Conservation (phyloP, 2,329 filamentous ascomycete species). For the Zelopaecilomyces penicillatus region DNA sequence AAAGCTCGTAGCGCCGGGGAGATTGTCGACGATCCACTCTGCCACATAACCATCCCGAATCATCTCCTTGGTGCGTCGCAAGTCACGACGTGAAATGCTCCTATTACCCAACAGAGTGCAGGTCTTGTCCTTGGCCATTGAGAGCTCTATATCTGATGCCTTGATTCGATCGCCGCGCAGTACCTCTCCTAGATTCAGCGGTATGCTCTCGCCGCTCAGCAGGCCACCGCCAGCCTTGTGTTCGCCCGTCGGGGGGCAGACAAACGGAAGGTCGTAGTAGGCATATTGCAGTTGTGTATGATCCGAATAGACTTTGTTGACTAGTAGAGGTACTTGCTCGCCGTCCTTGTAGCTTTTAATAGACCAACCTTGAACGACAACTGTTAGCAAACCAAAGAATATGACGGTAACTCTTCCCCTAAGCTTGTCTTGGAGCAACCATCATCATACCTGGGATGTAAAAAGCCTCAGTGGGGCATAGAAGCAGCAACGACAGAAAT, state of each 20-base stretch:
- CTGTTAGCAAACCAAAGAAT: slow-evolving; percentile 5
- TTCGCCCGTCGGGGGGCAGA: slow-evolving; percentile 68
- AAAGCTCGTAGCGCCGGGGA: slow-evolving; percentile 82
- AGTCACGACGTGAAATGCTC: slow-evolving; percentile 53
- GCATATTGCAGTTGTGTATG: slow-evolving; percentile 86
- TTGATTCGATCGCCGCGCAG: slow-evolving; percentile 79
- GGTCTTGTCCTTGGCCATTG: slow-evolving; percentile 66
- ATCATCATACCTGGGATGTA: slow-evolving; percentile 68
- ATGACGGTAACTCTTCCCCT: slow-evolving; percentile 3
- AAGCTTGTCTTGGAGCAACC: background rate
- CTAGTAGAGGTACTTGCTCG: slow-evolving; percentile 73
- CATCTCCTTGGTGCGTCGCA: slow-evolving; percentile 61
- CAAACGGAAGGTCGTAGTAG: slow-evolving; percentile 81
- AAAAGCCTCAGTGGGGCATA: slow-evolving; percentile 49
- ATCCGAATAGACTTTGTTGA: slow-evolving; percentile 89
- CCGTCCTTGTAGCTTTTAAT: slow-evolving; percentile 69
- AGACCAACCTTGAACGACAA: slow-evolving; percentile 55
- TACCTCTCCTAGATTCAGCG: slow-evolving; percentile 79
- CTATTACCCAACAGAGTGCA: slow-evolving; percentile 66
- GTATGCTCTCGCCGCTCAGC: slow-evolving; percentile 67
- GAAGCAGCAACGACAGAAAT: slow-evolving; percentile 35
- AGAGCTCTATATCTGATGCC: slow-evolving; percentile 73
- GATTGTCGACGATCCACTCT: slow-evolving; percentile 89
- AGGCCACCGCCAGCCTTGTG: slow-evolving; percentile 57
- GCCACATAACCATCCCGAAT: slow-evolving; percentile 75